A percentile compares a stretch with the other conserved stretches of the same genome.
Conservation (phyloP, 2,329 filamentous ascomycete genomes). For the Aspergillus spinulosporus region DNA sequence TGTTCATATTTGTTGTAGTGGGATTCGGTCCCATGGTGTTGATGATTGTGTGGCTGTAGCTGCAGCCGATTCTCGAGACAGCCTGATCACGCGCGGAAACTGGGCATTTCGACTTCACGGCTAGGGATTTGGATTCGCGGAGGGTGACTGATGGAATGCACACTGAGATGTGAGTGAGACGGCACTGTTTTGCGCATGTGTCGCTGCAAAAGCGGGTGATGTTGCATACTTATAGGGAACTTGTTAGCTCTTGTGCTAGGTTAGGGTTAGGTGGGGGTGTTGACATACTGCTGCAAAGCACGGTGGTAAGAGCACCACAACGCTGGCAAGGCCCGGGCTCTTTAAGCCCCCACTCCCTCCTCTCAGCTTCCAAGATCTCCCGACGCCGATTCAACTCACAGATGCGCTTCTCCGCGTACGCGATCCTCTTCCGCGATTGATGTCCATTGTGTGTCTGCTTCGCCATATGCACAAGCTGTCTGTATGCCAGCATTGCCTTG, state of each 20-base stretch:
- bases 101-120: slow-evolving; percentile 30
- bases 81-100: slow-evolving; percentile 28
- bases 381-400: slow-evolving; percentile 28
- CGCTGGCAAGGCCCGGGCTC: slow-evolving; percentile 26
- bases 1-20: not conserved
- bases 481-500: slow-evolving; percentile 32
- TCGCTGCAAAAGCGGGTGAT: slow-evolving; percentile 33
- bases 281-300: slow-evolving; percentile 30
- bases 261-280: not conserved
- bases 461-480: slow-evolving; percentile 31
- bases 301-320: slow-evolving; percentile 24
- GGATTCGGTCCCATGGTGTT: not conserved
- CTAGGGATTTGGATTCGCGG: slow-evolving; percentile 33
- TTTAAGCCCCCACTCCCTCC: slow-evolving; percentile 29
- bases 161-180: slow-evolving; percentile 18
- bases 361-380: slow-evolving; percentile 27
- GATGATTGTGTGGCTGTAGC: slow-evolving; percentile 9
- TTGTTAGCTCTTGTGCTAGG: not conserved
- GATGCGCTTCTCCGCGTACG: slow-evolving; percentile 31
- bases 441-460: slow-evolving; percentile 26
- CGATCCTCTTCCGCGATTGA: slow-evolving; percentile 28
- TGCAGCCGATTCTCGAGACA: slow-evolving; percentile 27
- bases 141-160: slow-evolving; percentile 35
- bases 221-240: slow-evolving; percentile 28
- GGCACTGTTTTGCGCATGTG: slow-evolving; percentile 22